Evolutionary conservation across 345 rosid genomes (phyloP), one percentile per base, ranked within the genome.

Genomic region (Pistacia atlantica): DNA sequence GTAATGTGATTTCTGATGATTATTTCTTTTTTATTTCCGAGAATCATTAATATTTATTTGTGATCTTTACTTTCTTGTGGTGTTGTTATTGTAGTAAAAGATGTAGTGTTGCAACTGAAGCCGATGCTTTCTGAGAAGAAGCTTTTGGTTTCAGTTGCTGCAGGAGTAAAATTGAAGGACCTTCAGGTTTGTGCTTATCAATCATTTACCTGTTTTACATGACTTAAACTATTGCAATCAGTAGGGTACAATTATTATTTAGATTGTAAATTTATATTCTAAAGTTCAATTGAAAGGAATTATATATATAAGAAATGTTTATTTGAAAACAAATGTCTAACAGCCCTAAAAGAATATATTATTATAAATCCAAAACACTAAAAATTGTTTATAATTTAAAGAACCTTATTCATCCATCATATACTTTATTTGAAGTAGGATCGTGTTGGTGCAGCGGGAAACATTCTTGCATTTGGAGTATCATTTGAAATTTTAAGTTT

Each of bases 91-190:
- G 76, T 86, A 92, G 94, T 89, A 74, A 90, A 91, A 86, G 87
- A 84, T 65, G 99, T 87, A 12, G 82, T 91, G 58, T 71, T 86
- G 69, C 84, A 91, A 66, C 77, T 92, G 82, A 91, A 72, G 75
- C 91, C 97, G 0, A 65, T 79, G 70, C 87, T 96, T 62, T 84
- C 95, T 5, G 81, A 85, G 85, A 77, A 83, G 62, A 87, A 93
- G 84, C 93, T 96, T 85, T 80, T 96, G 82, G 97, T 96, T 81
- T 96, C 98, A 4, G 87, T 93, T 81, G 98, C 92, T 74, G 99
- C 97, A 3, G 99, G 98, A 75, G 80, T 88, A 6, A 92, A 86
- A 76, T 75, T 96, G 88, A 90, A 88, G 71, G 98, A 96, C 80
- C 84, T 93, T 78, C 89, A 92, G 91, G 99, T 93, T 82, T 83